Base-by-base conservation (phyloP, 345 rosid genomes). In the Eucalyptus pauciflora region DNA sequence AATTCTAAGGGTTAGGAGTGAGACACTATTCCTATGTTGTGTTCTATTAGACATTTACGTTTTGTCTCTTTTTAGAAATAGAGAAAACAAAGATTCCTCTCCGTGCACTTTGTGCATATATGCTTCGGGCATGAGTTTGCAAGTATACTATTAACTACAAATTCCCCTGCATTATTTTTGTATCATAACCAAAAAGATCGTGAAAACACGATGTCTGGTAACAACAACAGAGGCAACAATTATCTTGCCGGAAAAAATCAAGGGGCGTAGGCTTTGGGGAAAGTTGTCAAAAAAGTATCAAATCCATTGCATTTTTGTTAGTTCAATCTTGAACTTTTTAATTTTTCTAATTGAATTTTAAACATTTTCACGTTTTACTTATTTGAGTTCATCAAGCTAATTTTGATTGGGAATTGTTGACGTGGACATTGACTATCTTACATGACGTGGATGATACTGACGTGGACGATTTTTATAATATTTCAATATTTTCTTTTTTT, bases 231-330 rank as follows among this genome's bases (percentile, higher is more conserved):
- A 6, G 33, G 69, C 33, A 62, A 62, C 69, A 62, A 29, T 27
- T 29, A 62, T 62, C 69, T 62, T 6, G 69, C 69, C 0, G 7
- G 69, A 4, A 62, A 62, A 13, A 29, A 6, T 3, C 1, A 29
- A 29, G 31, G 69, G 33, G 33, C 2, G 13, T 62, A 3, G 69
- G 69, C 69, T 12, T 6, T 3, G 69, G 58, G 58, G 10, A 52
- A 52, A 52, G 58, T 52, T 20, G 58, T 20, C 58, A 52, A 52
- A 52, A 52, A 18, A 52, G 56, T 52, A 52, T 1, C 3, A 52
- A 18, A 52, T 18, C 0, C 4, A 52, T 52, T 18, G 0, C 4
- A 18, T 52, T 18, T 51, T 52, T 52, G 56, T 0, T 0, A 52
- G 7, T 52, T 52, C 20, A 52, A 52, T 52, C 10, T 0, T 52